Evolutionary conservation across 371 early-diverging fungal species (phyloP).

Genomic region (Syncephalastrum contaminatum): DNA sequence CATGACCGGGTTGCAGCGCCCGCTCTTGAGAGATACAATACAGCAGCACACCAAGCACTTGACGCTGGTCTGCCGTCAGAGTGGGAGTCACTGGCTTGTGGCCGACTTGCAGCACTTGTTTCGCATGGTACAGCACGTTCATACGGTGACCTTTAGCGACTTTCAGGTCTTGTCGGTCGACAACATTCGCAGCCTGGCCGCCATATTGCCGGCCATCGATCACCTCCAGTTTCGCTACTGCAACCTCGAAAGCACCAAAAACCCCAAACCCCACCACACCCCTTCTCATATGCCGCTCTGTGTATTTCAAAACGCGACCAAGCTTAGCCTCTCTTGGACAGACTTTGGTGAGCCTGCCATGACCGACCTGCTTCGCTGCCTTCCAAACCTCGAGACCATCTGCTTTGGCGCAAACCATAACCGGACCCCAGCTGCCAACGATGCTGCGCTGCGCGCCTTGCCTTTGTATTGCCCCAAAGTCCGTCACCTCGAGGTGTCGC

Average conservation of each 20-base stretch:
- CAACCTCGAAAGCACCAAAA: constrained; percentile 15
- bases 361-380: constrained; percentile 15
- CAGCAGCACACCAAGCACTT: constrained; percentile 23
- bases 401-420: constrained; percentile 47
- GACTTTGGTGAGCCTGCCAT: constrained; percentile 38
- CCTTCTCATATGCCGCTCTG: not conserved
- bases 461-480: constrained; percentile 22
- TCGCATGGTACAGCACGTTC: constrained; percentile 19
- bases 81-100: constrained; percentile 31
- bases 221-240: constrained; percentile 34
- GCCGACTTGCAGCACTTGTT: constrained; percentile 15
- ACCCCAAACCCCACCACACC: not conserved
- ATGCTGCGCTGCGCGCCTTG: constrained; percentile 25
- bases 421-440: constrained; percentile 30
- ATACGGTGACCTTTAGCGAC: constrained; percentile 33
- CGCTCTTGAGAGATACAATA: constrained; percentile 19
- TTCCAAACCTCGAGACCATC: constrained; percentile 26
- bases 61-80: constrained; percentile 35
- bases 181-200: constrained; percentile 31
- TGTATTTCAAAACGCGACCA: not conserved
- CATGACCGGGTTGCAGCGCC: constrained; percentile 19
- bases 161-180: constrained; percentile 35
- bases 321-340: constrained; percentile 31
- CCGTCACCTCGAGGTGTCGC: constrained; percentile 26
- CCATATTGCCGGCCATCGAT: constrained; percentile 12